Evolutionary conservation across 2,329 filamentous ascomycete genomes (phyloP), one percentile per base, ranked within the genome.

Genomic region (Fusarium abutilonis): DNA sequence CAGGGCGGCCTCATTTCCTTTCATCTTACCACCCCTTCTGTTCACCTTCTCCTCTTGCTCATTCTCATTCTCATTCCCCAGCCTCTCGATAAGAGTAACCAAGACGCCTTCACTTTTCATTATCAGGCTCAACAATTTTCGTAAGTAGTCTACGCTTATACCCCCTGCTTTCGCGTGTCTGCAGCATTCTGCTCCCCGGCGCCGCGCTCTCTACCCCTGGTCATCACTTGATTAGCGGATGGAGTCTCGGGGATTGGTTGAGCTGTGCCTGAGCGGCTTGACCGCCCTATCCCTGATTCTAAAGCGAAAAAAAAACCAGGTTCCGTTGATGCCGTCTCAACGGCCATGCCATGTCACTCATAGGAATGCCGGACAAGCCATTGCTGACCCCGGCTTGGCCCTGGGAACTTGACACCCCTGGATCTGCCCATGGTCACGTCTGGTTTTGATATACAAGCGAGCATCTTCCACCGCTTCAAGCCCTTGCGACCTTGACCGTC

Each of bases 401-500:
- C 15, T 36, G 5, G n/a, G 11, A 31, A 34, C 43, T 32, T 52
- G 39, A 53, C 42, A 26, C 57, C 67, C 66, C 63, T 67, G 62
- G 58, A 69, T 61, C 67, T 70, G 64, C 60, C 56, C 61, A 70
- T 69, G 42, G 52, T 64, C 60, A 39, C 59, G 45, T 52, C 44
- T 56, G 49, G 38, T 34, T 59, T 49, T 34, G 49, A 63, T 56
- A 56, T 60, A 51, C 51, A 42, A 52, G 56, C 46, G 45, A 53
- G 40, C 56, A 47, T 49, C 58, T 64, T 64, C 61, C 66, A 65
- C 62, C 63, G 63, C 63, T 65, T 34, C 43, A 11, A 34, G 21
- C 36, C 49, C 63, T 65, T 34, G 43, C 14, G 32, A 26, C 36
- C 49, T 64, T 66, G 53, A 64, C 61, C 61, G 61, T 65, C 51